Evolutionary conservation across 2,329 filamentous ascomycete species (phyloP).

Genomic region (Hortaea werneckii): DNA sequence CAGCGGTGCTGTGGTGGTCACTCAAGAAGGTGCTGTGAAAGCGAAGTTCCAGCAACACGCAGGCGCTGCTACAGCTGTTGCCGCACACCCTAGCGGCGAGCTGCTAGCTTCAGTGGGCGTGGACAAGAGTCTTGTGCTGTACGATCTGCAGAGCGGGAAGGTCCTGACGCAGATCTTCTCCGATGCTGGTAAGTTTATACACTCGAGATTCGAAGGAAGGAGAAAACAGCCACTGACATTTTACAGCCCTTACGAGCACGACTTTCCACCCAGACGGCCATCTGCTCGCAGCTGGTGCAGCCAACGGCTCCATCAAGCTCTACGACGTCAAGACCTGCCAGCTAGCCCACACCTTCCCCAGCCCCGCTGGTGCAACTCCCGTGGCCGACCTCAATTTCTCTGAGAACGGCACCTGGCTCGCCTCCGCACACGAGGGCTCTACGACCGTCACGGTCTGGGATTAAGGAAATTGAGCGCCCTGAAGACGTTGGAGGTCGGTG

Average conservation of each 20-base stretch:
- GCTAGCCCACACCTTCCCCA: slow-evolving; percentile 60
- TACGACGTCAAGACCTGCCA: slow-evolving; percentile 77
- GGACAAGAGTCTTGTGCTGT: slow-evolving; percentile 88
- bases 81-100: slow-evolving; percentile 71
- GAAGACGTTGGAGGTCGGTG: slow-evolving; percentile 79
- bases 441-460: slow-evolving; percentile 81
- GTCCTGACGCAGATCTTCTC: slow-evolving; percentile 70
- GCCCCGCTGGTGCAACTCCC: slow-evolving; percentile 26
- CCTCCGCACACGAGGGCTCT: slow-evolving; percentile 67
- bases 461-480: slow-evolving; percentile 71
- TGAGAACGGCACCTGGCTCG: slow-evolving; percentile 95
- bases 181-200: slow-evolving; percentile 58
- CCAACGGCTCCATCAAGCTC: slow-evolving; percentile 71
- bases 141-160: slow-evolving; percentile 61
- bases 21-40: slow-evolving; percentile 58
- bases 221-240: slow-evolving; percentile 18
- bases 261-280: slow-evolving; percentile 97
- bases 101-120: slow-evolving; percentile 78
- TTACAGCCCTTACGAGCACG: slow-evolving; percentile 59
- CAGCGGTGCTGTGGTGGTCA: slow-evolving; percentile 70
- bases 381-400: slow-evolving; percentile 76
- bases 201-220: background rate
- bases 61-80: slow-evolving; percentile 65
- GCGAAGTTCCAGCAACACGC: slow-evolving; percentile 71
- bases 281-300: slow-evolving; percentile 75